Evolutionary conservation across 164 flowering plant genomes (phyloP).

Genomic region (Piper longum): DNA sequence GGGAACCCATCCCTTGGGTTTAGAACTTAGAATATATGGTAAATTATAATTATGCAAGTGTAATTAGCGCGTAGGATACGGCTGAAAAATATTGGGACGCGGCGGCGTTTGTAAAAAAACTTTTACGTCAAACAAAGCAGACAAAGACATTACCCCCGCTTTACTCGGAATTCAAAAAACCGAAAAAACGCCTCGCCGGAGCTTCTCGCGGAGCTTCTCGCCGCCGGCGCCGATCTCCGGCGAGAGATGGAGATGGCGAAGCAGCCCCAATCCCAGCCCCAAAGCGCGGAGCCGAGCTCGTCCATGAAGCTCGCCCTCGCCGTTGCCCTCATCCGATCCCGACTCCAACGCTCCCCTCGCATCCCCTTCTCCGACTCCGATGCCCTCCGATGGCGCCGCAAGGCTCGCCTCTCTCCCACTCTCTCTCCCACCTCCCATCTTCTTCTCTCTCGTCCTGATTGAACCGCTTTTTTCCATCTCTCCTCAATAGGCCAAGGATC

Average conservation of each 20-base stretch:
- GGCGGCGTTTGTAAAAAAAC: too few species aligned
- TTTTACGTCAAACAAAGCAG: too few species aligned
- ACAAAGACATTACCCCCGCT: too few species aligned
- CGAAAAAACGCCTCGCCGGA: too few species aligned
- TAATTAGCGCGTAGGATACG: too few species aligned
- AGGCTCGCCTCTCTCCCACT: conserved; percentile 26
- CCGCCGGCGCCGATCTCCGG: conserved; percentile 22
- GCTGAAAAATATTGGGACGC: too few species aligned
- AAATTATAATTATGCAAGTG: too few species aligned
- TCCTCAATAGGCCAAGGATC: conserved; percentile 50
- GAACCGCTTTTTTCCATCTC: not conserved
- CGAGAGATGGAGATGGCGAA: conserved; percentile 21
- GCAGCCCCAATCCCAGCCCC: not conserved
- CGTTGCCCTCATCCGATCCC: conserved; percentile 53
- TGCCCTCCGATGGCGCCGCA: conserved; percentile 64
- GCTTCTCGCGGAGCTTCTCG: not conserved
- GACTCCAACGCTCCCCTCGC: conserved; percentile 21
- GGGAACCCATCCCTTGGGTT: too few species aligned
- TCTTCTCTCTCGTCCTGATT: not conserved
- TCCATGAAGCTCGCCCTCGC: conserved; percentile 50
- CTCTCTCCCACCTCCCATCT: not conserved
- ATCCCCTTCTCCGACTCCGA: conserved; percentile 26
- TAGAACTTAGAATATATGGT: too few species aligned
- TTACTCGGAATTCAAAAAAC: too few species aligned
- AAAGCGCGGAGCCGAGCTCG: not conserved